phyloP scores from a whole-genome alignment of 768 basidiomycete genomes.

The Chalciporus pseudorubinellus region DNA sequence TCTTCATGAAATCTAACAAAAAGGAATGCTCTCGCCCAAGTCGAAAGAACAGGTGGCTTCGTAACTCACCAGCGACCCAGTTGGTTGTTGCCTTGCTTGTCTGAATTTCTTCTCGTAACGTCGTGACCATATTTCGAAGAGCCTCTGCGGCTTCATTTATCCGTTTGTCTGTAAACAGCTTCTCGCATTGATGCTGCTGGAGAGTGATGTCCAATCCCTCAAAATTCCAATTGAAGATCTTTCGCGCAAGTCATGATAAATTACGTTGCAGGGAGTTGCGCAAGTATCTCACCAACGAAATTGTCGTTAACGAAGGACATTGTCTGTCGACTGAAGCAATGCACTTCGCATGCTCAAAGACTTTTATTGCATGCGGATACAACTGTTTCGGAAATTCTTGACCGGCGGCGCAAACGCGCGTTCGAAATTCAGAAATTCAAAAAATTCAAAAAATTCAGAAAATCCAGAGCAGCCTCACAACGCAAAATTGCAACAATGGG shows the following conservation, averaged over 20 bases:
- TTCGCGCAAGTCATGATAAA: neutral
- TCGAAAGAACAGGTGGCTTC: no score
- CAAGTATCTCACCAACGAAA: slow-evolving; percentile 4
- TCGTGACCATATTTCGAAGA: slow-evolving; percentile 7
- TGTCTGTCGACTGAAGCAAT: no score
- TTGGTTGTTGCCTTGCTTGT: neutral
- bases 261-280: no score
- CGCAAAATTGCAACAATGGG: neutral
- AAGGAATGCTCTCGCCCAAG: neutral
- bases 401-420: no score
- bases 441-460: neutral
- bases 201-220: slow-evolving; percentile 7
- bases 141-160: slow-evolving; percentile 12
- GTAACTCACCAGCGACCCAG: slow-evolving; percentile 7
- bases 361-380: neutral
- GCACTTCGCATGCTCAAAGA: neutral
- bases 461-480: neutral
- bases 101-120: slow-evolving; percentile 1
- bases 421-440: no score
- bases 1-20: neutral
- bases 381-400: no score
- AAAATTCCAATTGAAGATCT: slow-evolving; percentile 17
- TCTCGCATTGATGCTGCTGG: slow-evolving; percentile 2
- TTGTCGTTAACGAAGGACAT: neutral
- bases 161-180: slow-evolving; percentile 9